Conservation (phyloP, 192 early-diverging fungal species). For the Backusella parvicylindrica region DNA sequence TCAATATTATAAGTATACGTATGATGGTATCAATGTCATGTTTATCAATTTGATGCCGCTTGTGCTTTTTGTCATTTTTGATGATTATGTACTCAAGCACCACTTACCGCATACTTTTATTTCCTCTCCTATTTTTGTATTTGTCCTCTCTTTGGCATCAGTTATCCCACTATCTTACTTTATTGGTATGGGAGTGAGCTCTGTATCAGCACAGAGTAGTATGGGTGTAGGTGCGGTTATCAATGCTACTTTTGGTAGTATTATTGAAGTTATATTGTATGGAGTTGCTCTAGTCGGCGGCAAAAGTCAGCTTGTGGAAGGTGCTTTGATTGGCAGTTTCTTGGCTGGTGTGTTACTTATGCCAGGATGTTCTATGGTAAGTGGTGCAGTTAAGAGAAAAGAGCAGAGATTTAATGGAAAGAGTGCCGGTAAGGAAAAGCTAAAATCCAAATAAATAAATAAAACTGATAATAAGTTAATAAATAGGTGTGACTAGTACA, state of each 20-base stretch:
- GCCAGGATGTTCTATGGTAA: conserved; percentile 94
- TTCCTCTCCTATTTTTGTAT: conserved; percentile 63
- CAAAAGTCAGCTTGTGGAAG: conserved; percentile 84
- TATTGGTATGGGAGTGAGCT: conserved; percentile 96
- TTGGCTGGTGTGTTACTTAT: conserved; percentile 85
- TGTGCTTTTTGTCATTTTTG: conserved; percentile 79
- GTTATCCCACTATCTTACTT: conserved; percentile 93
- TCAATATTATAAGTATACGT: conserved; percentile 96
- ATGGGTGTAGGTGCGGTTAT: conserved; percentile 92
- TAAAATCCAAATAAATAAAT: background rate
- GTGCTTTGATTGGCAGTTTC: conserved; percentile 88
- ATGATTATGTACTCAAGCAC: conserved; percentile 69
- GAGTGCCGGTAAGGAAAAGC: conserved; percentile 63
- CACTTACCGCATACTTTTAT: conserved; percentile 48
- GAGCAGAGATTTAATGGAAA: conserved; percentile 95
- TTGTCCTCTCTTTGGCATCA: conserved; percentile 66
- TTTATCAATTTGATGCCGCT: conserved; percentile 89
- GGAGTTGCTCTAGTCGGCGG: conserved; percentile 84
- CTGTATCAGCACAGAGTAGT: conserved; percentile 92
- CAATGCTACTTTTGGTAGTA: conserved; percentile 96
- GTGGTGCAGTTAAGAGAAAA: conserved; percentile 85
- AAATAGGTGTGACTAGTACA: conserved; percentile 83
- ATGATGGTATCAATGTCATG: conserved; percentile 95
- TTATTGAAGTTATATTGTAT: conserved; percentile 96
- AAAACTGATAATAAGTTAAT: background rate